Base-by-base conservation (phyloP, 192 early-diverging fungal species). In the Coemansia javaensis region DNA sequence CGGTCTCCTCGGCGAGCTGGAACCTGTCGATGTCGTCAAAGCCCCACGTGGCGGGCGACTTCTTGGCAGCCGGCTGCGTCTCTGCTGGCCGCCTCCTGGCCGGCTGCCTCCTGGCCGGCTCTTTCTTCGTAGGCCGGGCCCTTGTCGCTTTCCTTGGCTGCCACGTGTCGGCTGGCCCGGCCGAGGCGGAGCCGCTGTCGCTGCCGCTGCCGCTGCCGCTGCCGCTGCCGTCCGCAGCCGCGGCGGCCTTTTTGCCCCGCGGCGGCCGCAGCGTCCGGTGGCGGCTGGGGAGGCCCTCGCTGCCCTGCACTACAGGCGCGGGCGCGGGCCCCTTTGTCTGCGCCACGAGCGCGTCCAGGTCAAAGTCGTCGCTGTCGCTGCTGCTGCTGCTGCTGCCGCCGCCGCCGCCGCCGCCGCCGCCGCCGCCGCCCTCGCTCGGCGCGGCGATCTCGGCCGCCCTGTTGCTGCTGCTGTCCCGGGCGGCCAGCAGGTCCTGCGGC, bases 1-100 rank as follows among this genome's bases (percentile, higher is more conserved):
- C 54, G 7, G 32, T 31, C 21, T 65, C 62, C 32, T 65, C 62
- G 10, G 39, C 54, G 14, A 65, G 44, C 30, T 65, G 18, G 22
- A 52, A 65, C 18, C 28, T 48, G 30, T 65, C 62, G 27, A 65
- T 65, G 22, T 65, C 62, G 44, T 65, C 49, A 48, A 65, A 65
- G 32, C 42, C 31, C 15, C 45, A 46, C 25, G 59, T 7, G 28
- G 9, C 28, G 8, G 3, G 1, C 5, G 28, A 30, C 7, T 3
- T 9, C 7, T 1, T 30, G 1, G 28, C 28, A 10, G 7, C 8
- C 7, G 3, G 24, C 3, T 25, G 28, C 9, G 28, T 10, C 7
- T 30, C 7, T 30, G 28, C 9, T 30, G 28, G 28, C 7, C 28
- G 28, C 28, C 28, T 4, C 28, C 10, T 30, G 28, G 28, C 28